Conservation (phyloP, 768 basidiomycete species). For the Trametes cubensis region DNA sequence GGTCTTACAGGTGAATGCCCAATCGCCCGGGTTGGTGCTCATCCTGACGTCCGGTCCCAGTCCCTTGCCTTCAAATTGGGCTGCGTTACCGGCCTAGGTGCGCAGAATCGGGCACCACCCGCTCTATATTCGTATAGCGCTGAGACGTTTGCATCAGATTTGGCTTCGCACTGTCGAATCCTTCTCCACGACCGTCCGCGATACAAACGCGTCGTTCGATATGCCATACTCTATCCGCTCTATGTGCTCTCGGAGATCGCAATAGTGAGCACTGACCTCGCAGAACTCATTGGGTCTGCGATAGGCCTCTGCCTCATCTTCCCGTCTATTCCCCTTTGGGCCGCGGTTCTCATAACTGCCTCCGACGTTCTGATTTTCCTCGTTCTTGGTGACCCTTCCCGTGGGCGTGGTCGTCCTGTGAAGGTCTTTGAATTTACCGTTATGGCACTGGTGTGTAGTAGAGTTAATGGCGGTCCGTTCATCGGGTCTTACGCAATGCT, state of each 20-base stretch:
- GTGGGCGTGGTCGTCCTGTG: slow-evolving; percentile 54
- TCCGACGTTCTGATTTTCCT: slow-evolving; percentile 60
- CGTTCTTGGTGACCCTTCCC: slow-evolving; percentile 66
- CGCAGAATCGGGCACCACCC: slow-evolving; percentile 22
- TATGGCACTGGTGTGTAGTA: slow-evolving; percentile 52
- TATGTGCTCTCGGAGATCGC: slow-evolving; percentile 49
- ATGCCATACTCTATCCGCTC: slow-evolving; percentile 46
- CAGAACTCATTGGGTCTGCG: slow-evolving; percentile 61
- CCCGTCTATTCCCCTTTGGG: slow-evolving; percentile 52
- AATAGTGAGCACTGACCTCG: slow-evolving; percentile 58
- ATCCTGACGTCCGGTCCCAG: slow-evolving; percentile 38
- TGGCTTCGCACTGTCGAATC: slow-evolving; percentile 49
- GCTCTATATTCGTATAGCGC: not conserved
- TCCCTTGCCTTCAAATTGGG: slow-evolving; percentile 80
- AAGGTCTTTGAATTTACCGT: slow-evolving; percentile 70
- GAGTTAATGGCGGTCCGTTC: no score
- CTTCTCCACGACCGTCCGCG: slow-evolving; percentile 46
- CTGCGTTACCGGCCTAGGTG: slow-evolving; percentile 78
- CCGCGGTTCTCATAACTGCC: slow-evolving; percentile 50
- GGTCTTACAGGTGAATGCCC: slow-evolving; percentile 65
- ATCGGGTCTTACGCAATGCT: not conserved
- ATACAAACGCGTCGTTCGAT: slow-evolving; percentile 41
- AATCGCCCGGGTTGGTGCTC: not conserved
- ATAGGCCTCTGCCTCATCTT: slow-evolving; percentile 58
- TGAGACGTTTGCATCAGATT: slow-evolving; percentile 35